Base-by-base conservation (phyloP, 2,329 filamentous ascomycete genomes). In the Byssochlamys sp. region DNA sequence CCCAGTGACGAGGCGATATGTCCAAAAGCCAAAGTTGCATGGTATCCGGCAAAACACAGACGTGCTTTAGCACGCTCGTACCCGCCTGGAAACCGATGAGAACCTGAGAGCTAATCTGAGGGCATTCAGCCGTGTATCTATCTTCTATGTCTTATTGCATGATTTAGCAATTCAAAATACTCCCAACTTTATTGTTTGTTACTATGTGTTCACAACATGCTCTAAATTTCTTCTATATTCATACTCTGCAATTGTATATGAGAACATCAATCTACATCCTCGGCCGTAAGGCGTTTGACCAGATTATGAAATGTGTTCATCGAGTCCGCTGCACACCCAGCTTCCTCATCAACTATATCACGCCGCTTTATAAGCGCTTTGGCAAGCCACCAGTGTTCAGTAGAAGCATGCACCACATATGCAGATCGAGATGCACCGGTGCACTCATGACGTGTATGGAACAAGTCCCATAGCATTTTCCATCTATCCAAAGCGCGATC, bases 41-140 rank as follows among this genome's bases (percentile, higher is more conserved):
- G 73, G 65, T 73, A 77, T 73, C 74, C 73, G 68, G 67, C 67
- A 60, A 57, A 53, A 45, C 19, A 54, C 55, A 55, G 57, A 52
- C 57, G 60, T 64, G 55, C 61, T 55, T 28, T 33, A 9, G 59
- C 29, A 52, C 19, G 49, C 28, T 58, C 56, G 52, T 45, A 53
- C 55, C 56, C 63, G 70, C 67, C 65, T 73, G 72, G 74, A 74
- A 71, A 71, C 67, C 72, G 56, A 67, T 76, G 74, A 73, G 66
- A 73, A 75, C 72, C 63, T 66, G 74, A 75, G 74, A 76, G 74
- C 74, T 75, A 73, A 75, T 75, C 74, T 71, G 73, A 75, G 72
- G 71, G 68, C 67, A 25, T 53, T 33, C 25, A 6, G 27, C 28
- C 6, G 14, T 33, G 6, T 12, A 7, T 33, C 24, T 31, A 53